A percentile compares a stretch with the other conserved stretches of the same genome.
Evolutionary conservation across 1,139 yeast genomes (phyloP).

Genomic region (Taiozyma onychis): DNA sequence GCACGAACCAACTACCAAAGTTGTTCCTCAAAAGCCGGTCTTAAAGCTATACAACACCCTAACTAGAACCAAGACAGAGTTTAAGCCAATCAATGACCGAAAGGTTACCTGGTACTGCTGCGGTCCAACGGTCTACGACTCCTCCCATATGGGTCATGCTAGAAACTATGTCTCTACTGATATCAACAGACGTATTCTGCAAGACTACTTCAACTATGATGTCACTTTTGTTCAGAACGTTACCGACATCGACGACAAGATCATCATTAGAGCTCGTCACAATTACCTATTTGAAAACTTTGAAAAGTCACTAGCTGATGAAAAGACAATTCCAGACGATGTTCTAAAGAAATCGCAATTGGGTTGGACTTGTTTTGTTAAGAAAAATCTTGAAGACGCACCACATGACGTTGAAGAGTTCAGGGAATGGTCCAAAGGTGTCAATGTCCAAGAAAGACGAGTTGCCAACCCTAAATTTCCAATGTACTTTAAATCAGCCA

Average conservation of each 20-base stretch:
- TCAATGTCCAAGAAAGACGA: slow-evolving; percentile 47
- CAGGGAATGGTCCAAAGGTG: slow-evolving; percentile 42
- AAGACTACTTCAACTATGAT: slow-evolving; percentile 87
- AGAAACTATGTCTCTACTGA: slow-evolving; percentile 94
- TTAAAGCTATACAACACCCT: slow-evolving; percentile 68
- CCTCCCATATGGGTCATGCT: slow-evolving; percentile 99
- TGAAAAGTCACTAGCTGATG: slow-evolving; percentile 26
- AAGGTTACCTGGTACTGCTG: slow-evolving; percentile 93
- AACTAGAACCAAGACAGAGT: slow-evolving; percentile 75
- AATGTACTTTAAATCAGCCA: slow-evolving; percentile 72
- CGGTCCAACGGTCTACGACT: slow-evolving; percentile 98
- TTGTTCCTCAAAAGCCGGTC: slow-evolving; percentile 22
- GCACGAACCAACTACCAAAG: slow-evolving; percentile 29
- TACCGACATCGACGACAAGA: slow-evolving; percentile 96
- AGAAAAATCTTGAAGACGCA: slow-evolving; percentile 52
- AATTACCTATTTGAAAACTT: slow-evolving; percentile 68
- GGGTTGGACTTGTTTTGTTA: slow-evolving; percentile 45
- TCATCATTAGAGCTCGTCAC: slow-evolving; percentile 91
- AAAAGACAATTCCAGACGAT: slow-evolving; percentile 29
- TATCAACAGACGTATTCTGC: slow-evolving; percentile 80
- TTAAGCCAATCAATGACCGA: slow-evolving; percentile 54
- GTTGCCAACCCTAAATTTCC: slow-evolving; percentile 71
- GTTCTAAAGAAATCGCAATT: slow-evolving; percentile 35
- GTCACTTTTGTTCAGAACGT: slow-evolving; percentile 89
- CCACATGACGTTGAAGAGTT: slow-evolving; percentile 35